phyloP scores from a whole-genome alignment of 2,329 filamentous ascomycete genomes.

The Penicillium sp. region DNA sequence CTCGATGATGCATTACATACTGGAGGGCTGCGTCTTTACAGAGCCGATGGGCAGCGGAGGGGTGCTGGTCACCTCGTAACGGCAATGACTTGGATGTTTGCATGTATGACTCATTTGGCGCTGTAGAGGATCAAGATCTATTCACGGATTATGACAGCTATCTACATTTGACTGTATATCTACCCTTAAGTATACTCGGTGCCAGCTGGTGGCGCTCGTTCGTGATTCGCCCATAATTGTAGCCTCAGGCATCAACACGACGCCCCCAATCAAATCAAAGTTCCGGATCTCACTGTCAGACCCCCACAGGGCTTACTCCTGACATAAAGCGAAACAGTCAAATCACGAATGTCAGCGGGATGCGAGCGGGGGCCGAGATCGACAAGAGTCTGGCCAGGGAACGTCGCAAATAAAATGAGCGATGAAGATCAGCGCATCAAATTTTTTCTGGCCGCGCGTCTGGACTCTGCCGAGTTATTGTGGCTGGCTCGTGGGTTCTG shows the following conservation, averaged over 20 bases:
- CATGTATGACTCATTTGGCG: neutral
- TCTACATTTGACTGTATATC: neutral
- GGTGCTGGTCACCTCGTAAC: neutral
- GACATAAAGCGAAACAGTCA: neutral
- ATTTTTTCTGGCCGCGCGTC: slow-evolving; percentile 7
- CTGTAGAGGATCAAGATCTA: neutral
- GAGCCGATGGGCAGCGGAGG: too few species aligned
- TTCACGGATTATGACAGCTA: neutral
- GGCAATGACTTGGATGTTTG: neutral
- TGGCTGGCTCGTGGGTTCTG: too few species aligned
- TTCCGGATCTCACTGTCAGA: neutral
- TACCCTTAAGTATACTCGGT: neutral
- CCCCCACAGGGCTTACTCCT: neutral
- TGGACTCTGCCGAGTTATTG: neutral
- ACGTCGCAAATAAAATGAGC: slow-evolving; percentile 4
- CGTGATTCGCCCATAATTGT: neutral
- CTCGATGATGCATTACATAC: neutral
- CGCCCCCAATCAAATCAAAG: neutral
- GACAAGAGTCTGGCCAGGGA: neutral
- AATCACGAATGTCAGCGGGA: neutral
- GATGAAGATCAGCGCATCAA: neutral
- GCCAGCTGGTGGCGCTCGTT: too few species aligned
- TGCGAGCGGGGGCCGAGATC: neutral
- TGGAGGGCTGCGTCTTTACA: neutral
- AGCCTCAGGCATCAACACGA: neutral